Conservation (phyloP, 225 moss, liverwort and hornwort species). For the Physcomitrium patens region DNA sequence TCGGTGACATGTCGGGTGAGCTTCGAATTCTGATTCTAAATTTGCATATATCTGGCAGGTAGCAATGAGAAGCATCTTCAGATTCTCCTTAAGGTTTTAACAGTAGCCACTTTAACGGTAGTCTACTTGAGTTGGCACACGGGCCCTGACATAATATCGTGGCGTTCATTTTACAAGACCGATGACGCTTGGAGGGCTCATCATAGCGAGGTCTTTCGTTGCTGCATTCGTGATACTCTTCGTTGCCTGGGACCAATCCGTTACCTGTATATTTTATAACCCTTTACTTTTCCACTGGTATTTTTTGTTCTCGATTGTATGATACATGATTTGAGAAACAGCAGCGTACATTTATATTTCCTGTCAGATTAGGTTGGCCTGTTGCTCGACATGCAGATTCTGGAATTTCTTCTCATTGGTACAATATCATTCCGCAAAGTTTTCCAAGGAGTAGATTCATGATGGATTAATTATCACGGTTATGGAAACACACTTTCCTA, state of each 20-base stretch:
- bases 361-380: background rate
- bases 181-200: constrained; percentile 89
- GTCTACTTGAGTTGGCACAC: constrained; percentile 71
- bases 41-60: constrained; percentile 22
- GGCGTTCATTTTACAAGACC: constrained; percentile 80
- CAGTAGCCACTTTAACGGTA: constrained; percentile 48
- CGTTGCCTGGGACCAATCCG: constrained; percentile 82
- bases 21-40: background rate
- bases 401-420: background rate
- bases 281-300: background rate
- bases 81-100: constrained; percentile 50
- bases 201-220: constrained; percentile 86
- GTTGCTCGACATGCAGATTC: background rate
- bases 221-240: constrained; percentile 88
- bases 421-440: background rate
- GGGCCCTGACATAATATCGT: constrained; percentile 85
- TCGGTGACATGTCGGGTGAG: background rate
- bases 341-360: background rate
- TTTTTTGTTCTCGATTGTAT: background rate
- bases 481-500: background rate
- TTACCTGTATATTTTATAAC: constrained; percentile 56
- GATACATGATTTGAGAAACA: constrained; percentile 1
- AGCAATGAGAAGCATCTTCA: constrained; percentile 33
- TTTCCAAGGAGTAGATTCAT: background rate
- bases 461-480: background rate